Base-by-base conservation (phyloP, 2,329 filamentous ascomycete genomes). In the Ophiostoma australiae region DNA sequence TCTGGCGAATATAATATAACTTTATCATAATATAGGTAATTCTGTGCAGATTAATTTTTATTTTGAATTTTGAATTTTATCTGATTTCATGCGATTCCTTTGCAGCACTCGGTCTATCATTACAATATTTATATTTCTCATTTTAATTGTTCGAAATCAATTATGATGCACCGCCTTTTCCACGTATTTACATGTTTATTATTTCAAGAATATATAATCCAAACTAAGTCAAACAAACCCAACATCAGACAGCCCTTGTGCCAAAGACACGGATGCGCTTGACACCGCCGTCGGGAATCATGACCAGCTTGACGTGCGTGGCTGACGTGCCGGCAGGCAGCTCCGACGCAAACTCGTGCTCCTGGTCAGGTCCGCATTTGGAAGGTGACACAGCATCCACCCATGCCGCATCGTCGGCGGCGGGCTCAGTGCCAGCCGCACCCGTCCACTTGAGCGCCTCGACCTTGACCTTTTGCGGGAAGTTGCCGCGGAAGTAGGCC, bases 211-310 rank as follows among this genome's bases (percentile, higher is more conserved):
- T 23, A 17, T 48, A 3, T 48, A 17, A 48, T 17, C 44, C 2
- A 55, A 55, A 20, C 6, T 39, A 39, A 7, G 7, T 10, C 37
- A 39, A 31, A 31, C 27, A 31, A 31, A 31, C 27, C 27, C 27
- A 31, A 31, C 48, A 55, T 23, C 2, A 78, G 7, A 76, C 72
- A n/a, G 80, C 81, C 75, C 88, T 84, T 77, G 85, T 88, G 2
- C 90, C 92, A 79, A 91, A 89, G 1, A 94, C 88, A 66, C 93
- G 87, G 74, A 97, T 86, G 74, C 94, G 84, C 87, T 97, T 97
- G 2, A 97, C 91, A 33, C 94, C 94, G 44, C 94, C 94, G 80
- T 98, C 94, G 0, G 94, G 94, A 75, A 97, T 92, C 78, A 97
- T 95, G 44, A 92, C 91, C 78, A 98, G 83, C 85, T 97, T 97